Evolutionary conservation across 192 early-diverging fungal species (phyloP), one percentile per base, ranked within the genome.

Genomic region (Lobulomyces angularis): DNA sequence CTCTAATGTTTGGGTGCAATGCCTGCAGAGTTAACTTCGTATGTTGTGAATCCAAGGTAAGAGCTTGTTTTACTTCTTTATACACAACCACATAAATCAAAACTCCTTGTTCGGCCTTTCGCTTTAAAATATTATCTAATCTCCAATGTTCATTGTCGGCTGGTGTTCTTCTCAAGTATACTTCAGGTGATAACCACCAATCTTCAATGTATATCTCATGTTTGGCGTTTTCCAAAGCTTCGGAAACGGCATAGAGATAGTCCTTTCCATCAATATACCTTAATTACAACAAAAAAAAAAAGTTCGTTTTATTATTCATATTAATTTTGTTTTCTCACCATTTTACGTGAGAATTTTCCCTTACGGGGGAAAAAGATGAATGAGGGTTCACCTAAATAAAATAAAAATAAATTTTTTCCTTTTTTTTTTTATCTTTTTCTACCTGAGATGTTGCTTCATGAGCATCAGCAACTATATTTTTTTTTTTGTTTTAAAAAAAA

Each of bases 161-260:
- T 16, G 79, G 72, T 23, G 84, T 84, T 21, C 86, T 68, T 2
- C 78, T 74, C 31, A 91, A 56, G 46, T 84, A 86, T 46, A 91
- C 45, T 49, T 91, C 88, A 11, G 88, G 88, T 27, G 81, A 81
- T 43, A 90, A 61, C 80, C 86, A 90, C 86, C 86, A 88, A 62
- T 86, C 85, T 21, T 65, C 74, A 51, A 82, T 78, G 50, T 72
- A 81, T 46, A 84, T 81, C 34, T 52, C 52, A 24, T 61, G 55
- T 33, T 77, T 77, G 21, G 83, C 82, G 37, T 68, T 62, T 46
- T 69, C 59, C 41, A 86, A 58, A 9, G 82, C 82, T 31, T 84
- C 82, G 2, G 80, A 75, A 18, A 83, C 54, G 1, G 83, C 78
- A 42, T 74, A 76, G 36, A 82, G 74, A 50, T 86, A 78, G 65